These are phyloP conservation scores for Aquilaria yunnanensis DNA, from an alignment of 345 rosid species.

Conservation along the genomic window DNA sequence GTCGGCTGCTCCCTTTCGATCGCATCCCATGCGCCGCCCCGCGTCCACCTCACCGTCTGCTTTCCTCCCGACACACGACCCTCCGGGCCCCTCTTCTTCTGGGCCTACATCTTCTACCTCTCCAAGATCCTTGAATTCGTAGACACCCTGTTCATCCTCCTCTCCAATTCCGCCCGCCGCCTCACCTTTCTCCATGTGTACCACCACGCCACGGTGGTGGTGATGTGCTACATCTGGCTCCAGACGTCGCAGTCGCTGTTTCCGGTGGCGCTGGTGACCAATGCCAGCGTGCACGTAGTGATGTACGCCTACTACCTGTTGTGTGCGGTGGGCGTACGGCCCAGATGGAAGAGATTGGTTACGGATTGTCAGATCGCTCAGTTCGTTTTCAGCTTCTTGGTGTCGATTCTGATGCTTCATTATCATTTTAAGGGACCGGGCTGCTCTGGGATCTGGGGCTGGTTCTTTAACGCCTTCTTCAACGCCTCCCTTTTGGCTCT, in stretches of 20 bases:
- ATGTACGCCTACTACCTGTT: conserved; percentile 66
- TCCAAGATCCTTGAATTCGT: conserved; percentile 59
- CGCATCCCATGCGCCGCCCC: conserved; percentile 9
- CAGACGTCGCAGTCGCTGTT: conserved; percentile 52
- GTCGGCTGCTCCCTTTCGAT: conserved; percentile 56
- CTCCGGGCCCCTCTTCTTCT: conserved; percentile 56
- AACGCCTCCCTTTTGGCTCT: conserved; percentile 64
- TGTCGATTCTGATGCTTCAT: conserved; percentile 44
- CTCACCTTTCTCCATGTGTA: conserved; percentile 82
- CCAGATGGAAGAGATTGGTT: conserved; percentile 74
- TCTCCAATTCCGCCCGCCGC: conserved; percentile 43
- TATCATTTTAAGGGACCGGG: conserved; percentile 45
- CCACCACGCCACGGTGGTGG: conserved; percentile 66
- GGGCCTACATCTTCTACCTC: conserved; percentile 67
- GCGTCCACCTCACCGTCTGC: conserved; percentile 29
- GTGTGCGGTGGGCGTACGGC: conserved; percentile 52
- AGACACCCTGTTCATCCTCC: conserved; percentile 53
- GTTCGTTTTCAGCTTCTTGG: conserved; percentile 50
- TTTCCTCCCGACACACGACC: conserved; percentile 39
- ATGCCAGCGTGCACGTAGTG: conserved; percentile 55
- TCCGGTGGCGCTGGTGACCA: conserved; percentile 48
- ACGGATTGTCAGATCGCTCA: conserved; percentile 75
- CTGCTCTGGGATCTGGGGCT: conserved; percentile 62
- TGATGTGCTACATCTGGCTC: conserved; percentile 73
- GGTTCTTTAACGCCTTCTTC: conserved; percentile 60